Base-by-base conservation (phyloP, 179 eudicot species). In the Nepenthes alata region DNA sequence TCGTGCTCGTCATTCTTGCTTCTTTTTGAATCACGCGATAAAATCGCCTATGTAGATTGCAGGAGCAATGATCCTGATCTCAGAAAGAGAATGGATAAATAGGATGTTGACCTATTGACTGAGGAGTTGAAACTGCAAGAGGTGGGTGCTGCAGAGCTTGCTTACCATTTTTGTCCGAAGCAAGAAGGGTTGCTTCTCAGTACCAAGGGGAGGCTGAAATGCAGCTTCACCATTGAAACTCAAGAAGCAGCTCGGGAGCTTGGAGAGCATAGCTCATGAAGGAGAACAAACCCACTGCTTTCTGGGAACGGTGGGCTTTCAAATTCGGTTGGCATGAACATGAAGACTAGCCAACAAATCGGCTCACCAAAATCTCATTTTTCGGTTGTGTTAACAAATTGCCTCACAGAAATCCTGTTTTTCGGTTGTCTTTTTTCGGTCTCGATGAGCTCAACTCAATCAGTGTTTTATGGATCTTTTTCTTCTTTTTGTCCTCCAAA, bases 171-270 rank as follows among this genome's bases (percentile, higher is more conserved):
- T 74, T 88, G 55, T 78, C 67, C 9, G 97, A 88, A 61, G 96
- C 96, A 5, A 85, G 78, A 71, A 81, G 94, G 68, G 72, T 80
- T 4, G 94, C 91, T 59, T 69, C 77, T 39, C 82, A 68, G 49
- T 88, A 91, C 72, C 97, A 85, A 62, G 72, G 74, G 52, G 96
- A 91, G 80, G 94, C 89, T 25, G 96, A 91, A 91, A 71, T 91
- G 97, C 74, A 79, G 74, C 58, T 81, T 83, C 9, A 91, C 97
- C 14, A 88, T 84, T 2, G 91, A 91, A 75, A 88, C 96, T 38
- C 85, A 94, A 57, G 96, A 91, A 76, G 83, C 70, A 44, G 85
- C 94, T 6, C 78, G 94, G 52, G 94, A 91, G 73, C 84, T 74
- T 25, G 73, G 84, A 1, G 76, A 72, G 83, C 86, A 1, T 70